phyloP scores from a whole-genome alignment of 106 monocot genomes.

The Ottelia alismoides region DNA sequence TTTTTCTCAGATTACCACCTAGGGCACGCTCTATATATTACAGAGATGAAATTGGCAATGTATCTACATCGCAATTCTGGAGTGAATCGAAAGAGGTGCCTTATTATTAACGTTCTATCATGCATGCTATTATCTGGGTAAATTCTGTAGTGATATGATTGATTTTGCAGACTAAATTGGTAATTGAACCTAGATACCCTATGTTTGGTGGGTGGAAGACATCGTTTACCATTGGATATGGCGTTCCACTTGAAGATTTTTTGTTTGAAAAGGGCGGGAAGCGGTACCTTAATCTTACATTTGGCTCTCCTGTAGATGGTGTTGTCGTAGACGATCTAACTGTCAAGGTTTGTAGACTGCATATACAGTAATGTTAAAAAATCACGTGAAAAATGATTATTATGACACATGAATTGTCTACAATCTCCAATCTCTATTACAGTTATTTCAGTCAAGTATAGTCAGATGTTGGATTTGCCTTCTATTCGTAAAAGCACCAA shows the following conservation, averaged over 20 bases:
- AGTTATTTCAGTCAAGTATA: too few relatives aligned
- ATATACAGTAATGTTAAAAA: too few relatives aligned
- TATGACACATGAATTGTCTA: too few relatives aligned
- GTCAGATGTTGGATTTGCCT: too few relatives aligned
- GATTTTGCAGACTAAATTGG: slow-evolving; percentile 82
- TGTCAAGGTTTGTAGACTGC: too few relatives aligned
- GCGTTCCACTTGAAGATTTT: slow-evolving; percentile 79
- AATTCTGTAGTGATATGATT: too few relatives aligned
- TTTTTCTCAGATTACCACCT: slow-evolving; percentile 75
- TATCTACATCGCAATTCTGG: slow-evolving; percentile 88
- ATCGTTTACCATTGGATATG: slow-evolving; percentile 85
- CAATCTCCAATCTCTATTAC: too few relatives aligned
- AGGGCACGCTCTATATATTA: slow-evolving; percentile 92
- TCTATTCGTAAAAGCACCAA: too few relatives aligned
- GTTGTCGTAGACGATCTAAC: slow-evolving; percentile 62
- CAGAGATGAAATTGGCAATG: slow-evolving; percentile 98
- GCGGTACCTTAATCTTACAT: slow-evolving; percentile 75
- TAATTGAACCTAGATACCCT: slow-evolving; percentile 92
- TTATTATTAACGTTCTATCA: too few relatives aligned
- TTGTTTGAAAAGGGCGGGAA: slow-evolving; percentile 63
- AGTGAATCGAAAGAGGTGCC: slow-evolving; percentile 66
- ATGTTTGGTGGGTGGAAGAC: slow-evolving; percentile 98
- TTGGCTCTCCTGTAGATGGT: slow-evolving; percentile 71
- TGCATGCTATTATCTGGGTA: too few relatives aligned
- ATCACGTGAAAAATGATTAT: too few relatives aligned